phyloP scores from a whole-genome alignment of 2,329 filamentous ascomycete genomes.

The Diplodia sapinea region DNA sequence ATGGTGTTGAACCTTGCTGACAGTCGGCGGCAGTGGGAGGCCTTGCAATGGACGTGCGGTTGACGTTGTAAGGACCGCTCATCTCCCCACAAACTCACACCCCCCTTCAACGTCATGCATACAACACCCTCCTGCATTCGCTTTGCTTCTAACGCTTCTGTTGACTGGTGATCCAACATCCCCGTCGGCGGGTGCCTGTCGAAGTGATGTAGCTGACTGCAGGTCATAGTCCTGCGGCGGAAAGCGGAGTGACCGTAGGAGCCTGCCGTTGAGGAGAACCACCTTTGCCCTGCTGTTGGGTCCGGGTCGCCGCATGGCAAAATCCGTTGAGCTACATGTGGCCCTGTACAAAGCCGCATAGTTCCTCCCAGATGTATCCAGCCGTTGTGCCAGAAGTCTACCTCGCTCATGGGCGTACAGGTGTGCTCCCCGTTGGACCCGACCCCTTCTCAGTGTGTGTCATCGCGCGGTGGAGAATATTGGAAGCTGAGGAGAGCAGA shows the following conservation, averaged over 20 bases:
- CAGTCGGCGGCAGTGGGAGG: conserved; percentile 15
- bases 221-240: not conserved
- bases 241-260: conserved; percentile 8
- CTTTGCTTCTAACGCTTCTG: not conserved
- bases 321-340: not conserved
- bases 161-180: not conserved
- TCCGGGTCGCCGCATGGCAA: not conserved
- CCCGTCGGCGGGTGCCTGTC: not conserved
- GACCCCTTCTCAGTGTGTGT: not conserved
- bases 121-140: not conserved
- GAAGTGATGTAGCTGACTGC: conserved; percentile 15
- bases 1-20: conserved; percentile 28
- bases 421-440: conserved; percentile 10
- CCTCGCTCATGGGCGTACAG: conserved; percentile 1
- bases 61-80: conserved; percentile 6
- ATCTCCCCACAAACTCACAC: not conserved
- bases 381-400: conserved; percentile 1
- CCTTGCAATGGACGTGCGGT: conserved; percentile 12
- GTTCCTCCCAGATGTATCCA: not conserved
- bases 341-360: conserved; percentile 13
- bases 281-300: not conserved
- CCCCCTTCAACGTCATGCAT: conserved; percentile 2
- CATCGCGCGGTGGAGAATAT: not conserved
- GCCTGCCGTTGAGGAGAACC: conserved; percentile 2
- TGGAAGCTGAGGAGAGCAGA: not conserved